Base-by-base conservation (phyloP, 2,329 filamentous ascomycete genomes). In the Geosmithia putterillii region DNA sequence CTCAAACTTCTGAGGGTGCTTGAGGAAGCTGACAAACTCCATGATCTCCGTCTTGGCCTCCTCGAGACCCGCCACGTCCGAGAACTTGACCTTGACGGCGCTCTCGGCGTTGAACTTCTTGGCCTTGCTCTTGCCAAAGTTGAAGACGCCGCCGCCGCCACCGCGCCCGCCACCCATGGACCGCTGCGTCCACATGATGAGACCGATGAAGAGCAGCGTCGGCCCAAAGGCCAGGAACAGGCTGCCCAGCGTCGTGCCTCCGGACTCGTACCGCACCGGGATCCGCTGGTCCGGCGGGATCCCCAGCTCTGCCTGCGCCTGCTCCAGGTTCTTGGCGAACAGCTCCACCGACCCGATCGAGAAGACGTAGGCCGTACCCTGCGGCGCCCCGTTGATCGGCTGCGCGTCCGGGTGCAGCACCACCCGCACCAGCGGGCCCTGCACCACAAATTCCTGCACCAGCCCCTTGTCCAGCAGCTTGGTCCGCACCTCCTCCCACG, bases 81-180 rank as follows among this genome's bases (percentile, higher is more conserved):
- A 72, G 60, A 98, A 98, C 64, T 95, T 96, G 62, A 94, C 89
- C 67, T 94, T 95, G 68, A 98, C 77, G 45, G 92, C 86, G 10
- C 86, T 86, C 69, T 98, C 92, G 53, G 95, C 89, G 62, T 95
- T 98, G 72, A 96, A 98, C 56, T 86, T 84, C 71, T 95, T 96
- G 21, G 92, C 92, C 55, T 86, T 81, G 65, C 88, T 95, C 73
- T 92, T 90, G 52, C 89, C 86, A 65, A 98, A 95, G 51, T 88
- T 89, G 58, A 98, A 98, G 57, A 96, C 85, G 50, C 89, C 46
- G 25, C 46, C 87, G 55, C 81, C 81, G 46, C 75, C 75, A 8
- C 61, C 79, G 48, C 73, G 79, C 47, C 77, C 77, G 43, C 78
- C 77, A 43, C 78, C 76, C 46, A 87, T 86, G 54, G 86, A 80